These are phyloP conservation scores for Raffaelea albimanens DNA, from an alignment of 2,329 filamentous ascomycete species.

Conservation along the genomic window DNA sequence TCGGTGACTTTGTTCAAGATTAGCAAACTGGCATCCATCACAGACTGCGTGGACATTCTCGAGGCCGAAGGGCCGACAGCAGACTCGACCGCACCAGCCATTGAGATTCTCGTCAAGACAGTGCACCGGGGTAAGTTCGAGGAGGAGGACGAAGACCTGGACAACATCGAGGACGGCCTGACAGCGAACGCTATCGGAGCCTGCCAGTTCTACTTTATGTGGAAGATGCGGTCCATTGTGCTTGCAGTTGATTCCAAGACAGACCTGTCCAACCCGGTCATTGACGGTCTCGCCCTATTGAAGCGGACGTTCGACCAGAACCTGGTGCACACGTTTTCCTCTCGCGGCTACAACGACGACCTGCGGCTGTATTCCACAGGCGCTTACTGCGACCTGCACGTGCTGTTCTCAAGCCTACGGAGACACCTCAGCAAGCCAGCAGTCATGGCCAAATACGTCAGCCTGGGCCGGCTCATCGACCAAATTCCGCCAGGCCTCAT, in stretches of 20 bases:
- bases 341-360: slow-evolving; percentile 62
- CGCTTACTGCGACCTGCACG: slow-evolving; percentile 72
- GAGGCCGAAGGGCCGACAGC: slow-evolving; percentile 48
- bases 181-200: slow-evolving; percentile 67
- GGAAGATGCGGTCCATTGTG: slow-evolving; percentile 63
- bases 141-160: slow-evolving; percentile 59
- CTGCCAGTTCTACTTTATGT: slow-evolving; percentile 87
- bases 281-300: slow-evolving; percentile 49
- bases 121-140: slow-evolving; percentile 64
- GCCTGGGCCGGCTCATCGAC: slow-evolving; percentile 55
- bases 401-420: slow-evolving; percentile 66
- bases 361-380: slow-evolving; percentile 68
- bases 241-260: slow-evolving; percentile 44
- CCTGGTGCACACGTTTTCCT: slow-evolving; percentile 59
- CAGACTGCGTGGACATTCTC: slow-evolving; percentile 65
- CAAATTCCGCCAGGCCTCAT: slow-evolving; percentile 55
- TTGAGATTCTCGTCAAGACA: slow-evolving; percentile 63
- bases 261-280: slow-evolving; percentile 44
- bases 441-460: slow-evolving; percentile 37
- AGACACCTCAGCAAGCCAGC: slow-evolving; percentile 36
- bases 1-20: slow-evolving; percentile 69
- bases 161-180: slow-evolving; percentile 70
- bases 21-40: slow-evolving; percentile 69
- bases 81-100: slow-evolving; percentile 41
- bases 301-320: slow-evolving; percentile 50